A percentile compares a stretch with the other conserved stretches of the same genome.
These are phyloP conservation scores for Flaveria linearis DNA, from an alignment of 129 eudicot species.

Conservation along the genomic window DNA sequence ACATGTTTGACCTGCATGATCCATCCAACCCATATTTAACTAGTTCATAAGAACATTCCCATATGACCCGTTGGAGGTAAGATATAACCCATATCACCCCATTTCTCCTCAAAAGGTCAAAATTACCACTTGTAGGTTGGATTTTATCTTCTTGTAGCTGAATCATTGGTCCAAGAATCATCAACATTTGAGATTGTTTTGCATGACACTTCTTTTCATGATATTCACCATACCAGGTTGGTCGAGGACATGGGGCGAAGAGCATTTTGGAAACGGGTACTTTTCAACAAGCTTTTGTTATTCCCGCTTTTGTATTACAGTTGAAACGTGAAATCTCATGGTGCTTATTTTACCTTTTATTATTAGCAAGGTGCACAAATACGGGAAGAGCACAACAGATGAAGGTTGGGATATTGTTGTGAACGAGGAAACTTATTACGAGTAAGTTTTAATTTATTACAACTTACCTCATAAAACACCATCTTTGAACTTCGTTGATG, in stretches of 20 bases:
- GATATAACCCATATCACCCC: neutral
- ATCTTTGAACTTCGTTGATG: slow-evolving; percentile 15
- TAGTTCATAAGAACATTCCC: neutral
- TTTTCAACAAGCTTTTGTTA: slow-evolving; percentile 11
- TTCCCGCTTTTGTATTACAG: neutral
- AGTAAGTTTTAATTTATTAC: slow-evolving; percentile 45
- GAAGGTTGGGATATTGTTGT: slow-evolving; percentile 95
- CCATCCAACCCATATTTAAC: neutral
- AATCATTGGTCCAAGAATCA: neutral
- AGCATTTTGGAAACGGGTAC: slow-evolving; percentile 86
- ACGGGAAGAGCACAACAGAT: slow-evolving; percentile 90
- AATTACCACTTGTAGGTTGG: neutral
- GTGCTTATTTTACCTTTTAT: neutral
- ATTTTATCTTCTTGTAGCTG: neutral
- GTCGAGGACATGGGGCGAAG: slow-evolving; percentile 97
- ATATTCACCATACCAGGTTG: slow-evolving; percentile 47
- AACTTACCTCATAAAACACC: neutral
- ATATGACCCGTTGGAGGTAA: neutral
- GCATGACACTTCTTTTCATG: neutral
- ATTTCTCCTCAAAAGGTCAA: neutral
- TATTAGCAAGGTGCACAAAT: slow-evolving; percentile 93
- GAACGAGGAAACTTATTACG: slow-evolving; percentile 79
- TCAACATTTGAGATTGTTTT: neutral
- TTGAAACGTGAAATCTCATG: neutral
- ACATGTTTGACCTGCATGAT: neutral